Base-by-base conservation (phyloP, 257 asterid genomes). In the Scutellaria minor region DNA sequence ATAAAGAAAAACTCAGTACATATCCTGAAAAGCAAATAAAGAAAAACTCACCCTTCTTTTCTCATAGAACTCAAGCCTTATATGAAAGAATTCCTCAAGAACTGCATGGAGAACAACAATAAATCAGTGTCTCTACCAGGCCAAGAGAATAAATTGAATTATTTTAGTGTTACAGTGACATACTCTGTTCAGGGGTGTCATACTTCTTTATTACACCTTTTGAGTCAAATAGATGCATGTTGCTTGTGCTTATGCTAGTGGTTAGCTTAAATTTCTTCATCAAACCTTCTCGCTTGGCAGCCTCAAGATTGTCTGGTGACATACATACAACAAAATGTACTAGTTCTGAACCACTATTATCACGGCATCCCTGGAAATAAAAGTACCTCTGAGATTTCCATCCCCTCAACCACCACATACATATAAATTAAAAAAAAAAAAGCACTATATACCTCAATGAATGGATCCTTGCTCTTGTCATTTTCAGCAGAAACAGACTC, bases 171-270 rank as follows among this genome's bases (percentile, higher is more conserved):
- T 47, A 15, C 27, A 9, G 40, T 13, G 27, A 52, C 98, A 1
- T 88, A 95, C 99, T 92, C 75, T 92, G 95, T 76, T 95, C 99
- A 15, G 99, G 99, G 53, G 84, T 86, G 64, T 95, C 98, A 57
- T 90, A 95, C 81, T 90, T 95, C 91, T 90, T 95, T 40, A 95
- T 92, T 45, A 81, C 85, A 45, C 99, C 97, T 6, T 69, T 82
- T 0, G 96, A 51, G 77, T 95, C 99, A 66, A 95, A 95, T 13
- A 95, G 89, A 76, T 95, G 99, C 99, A 95, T 95, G 83, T 95
- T 95, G 63, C 81, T 88, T 60, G 98, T 95, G 83, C 91, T 81
- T 53, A 95, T 86, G 42, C 87, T 64, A 1, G 92, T 88, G 9
- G 96, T 86, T 58, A 95, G 83, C 90, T 90, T 95, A 60, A 92